Evolutionary conservation across 306 rosid species (phyloP).

Genomic region (Lupinus albus): DNA sequence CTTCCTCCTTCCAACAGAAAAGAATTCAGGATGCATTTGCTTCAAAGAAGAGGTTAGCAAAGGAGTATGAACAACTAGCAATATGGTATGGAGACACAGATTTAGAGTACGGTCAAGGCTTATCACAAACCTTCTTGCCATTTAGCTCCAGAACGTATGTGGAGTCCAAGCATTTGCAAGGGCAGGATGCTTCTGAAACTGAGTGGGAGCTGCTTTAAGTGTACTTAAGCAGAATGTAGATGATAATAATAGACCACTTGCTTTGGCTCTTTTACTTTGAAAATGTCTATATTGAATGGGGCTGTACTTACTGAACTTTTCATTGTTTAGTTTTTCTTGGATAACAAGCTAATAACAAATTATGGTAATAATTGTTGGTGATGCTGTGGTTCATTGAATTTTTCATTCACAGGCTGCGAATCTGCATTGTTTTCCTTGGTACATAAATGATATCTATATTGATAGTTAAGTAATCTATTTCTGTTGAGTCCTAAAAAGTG

Average conservation of each 20-base stretch:
- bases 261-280: conserved; percentile 16
- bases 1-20: conserved; percentile 50
- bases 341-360: conserved; percentile 30
- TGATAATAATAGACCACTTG: conserved; percentile 37
- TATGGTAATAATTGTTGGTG: conserved; percentile 1
- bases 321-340: conserved; percentile 16
- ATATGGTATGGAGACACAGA: conserved; percentile 81
- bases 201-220: conserved; percentile 85
- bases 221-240: conserved; percentile 37
- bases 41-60: conserved; percentile 71
- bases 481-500: conserved; percentile 24
- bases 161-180: conserved; percentile 33
- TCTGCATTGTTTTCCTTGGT: conserved; percentile 28
- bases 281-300: conserved; percentile 22
- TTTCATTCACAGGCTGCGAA: conserved; percentile 12
- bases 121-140: conserved; percentile 30
- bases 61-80: conserved; percentile 84
- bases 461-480: conserved; percentile 15
- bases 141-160: conserved; percentile 38
- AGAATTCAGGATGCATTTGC: conserved; percentile 72
- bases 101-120: conserved; percentile 34
- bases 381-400: neutral
- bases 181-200: conserved; percentile 54
- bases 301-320: conserved; percentile 23
- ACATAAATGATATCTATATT: conserved; percentile 24